Evolutionary conservation across 352 stramenopile species (phyloP), one percentile per base, ranked within the genome.

Genomic region (Globisporangium irregulare): DNA sequence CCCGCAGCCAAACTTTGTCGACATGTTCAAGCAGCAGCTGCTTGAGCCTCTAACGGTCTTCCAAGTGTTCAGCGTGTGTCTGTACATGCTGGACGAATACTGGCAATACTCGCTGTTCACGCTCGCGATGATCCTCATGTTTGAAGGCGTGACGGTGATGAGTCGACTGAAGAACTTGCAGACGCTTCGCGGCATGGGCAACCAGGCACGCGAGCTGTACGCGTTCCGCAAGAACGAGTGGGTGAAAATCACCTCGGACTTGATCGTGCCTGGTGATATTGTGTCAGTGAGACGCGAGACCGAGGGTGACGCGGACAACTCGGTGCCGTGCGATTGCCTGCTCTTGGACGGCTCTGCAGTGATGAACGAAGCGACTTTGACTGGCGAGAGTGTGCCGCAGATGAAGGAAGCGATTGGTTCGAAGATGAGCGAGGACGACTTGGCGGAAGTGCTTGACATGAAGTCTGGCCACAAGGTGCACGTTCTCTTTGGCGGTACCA

Each of bases 71-170:
- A 99, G 97, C 73, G 96, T 99, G 20, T 84, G 96, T 27, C 79
- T 99, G 25, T 99, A 98, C 91, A 98, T 94, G 81, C 82, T 99
- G 15, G 98, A 99, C 80, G 98, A 99, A 77, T 99, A 99, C 84
- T 99, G 97, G 97, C 97, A 99, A 79, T 99, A 99, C 82, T 97
- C 95, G 34, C 80, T 99, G n/a, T 99, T 99, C 70, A 99, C 98
- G 54, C 82, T 99, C 12, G 82, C 88, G 50, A 99, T 99, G 84
- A 94, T 99, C 59, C 74, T 99, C 59, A 89, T 99, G 76, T 99
- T 99, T 69, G 98, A 99, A 74, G 92, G 87, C 32, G 97, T 98
- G 14, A 95, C 98, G 1, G 97, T 98, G 14, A 92, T 97, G 62
- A 97, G 98, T 73, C 91, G 97, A 46, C 82, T 98, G 59, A 98